Base-by-base conservation (phyloP, 768 basidiomycete genomes). In the Pisolithus tinctorius region DNA sequence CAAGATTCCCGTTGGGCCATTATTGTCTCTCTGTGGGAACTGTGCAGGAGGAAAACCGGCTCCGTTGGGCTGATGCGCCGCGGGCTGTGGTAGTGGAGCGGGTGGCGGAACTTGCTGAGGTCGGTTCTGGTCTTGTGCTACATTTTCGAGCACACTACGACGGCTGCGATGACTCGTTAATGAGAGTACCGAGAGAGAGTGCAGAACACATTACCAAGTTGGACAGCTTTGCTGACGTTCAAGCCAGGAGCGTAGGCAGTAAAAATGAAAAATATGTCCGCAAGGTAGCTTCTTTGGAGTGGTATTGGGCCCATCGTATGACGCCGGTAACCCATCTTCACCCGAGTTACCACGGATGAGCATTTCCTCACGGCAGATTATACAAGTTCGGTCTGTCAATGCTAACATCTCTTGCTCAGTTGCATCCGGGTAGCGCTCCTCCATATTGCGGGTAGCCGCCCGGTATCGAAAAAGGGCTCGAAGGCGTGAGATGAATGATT, bases 311-410 rank as follows among this genome's bases (percentile, higher is more conserved):
- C 89, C 90, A 56, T 90, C 84, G 44, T 62, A 45, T 40, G 65
- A 37, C 48, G 52, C 65, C 38, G 54, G 39, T 30, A 54, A 57
- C 25, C 48, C 23, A 52, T 62, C 56, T 40, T 66, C 67, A 20
- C 58, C 52, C 40, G 55, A 61, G 43, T 58, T 54, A 57, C 59
- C 56, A 52, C 69, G 73, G 37, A 76, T 67, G 48, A 74, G 63
- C 93, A 99, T 92, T 63, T 98, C 96, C 68, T 99, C 96, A 11
- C 96, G 81, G 62, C 96, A 99, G 56, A 99, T 97, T 59, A 99
- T 98, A 63, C 96, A 99, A 3, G 93, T 97, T 51, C 81, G 81
- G 68, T 98, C 96, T 47, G 80, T 84, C 81, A 86, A 86, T 2
- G 77, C 74, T 9, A 75, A 68, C 68, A 98, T 73, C 67, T 98